phyloP scores from a whole-genome alignment of 176 grass and related monocot genomes.

The Bothriochloa decipiens region DNA sequence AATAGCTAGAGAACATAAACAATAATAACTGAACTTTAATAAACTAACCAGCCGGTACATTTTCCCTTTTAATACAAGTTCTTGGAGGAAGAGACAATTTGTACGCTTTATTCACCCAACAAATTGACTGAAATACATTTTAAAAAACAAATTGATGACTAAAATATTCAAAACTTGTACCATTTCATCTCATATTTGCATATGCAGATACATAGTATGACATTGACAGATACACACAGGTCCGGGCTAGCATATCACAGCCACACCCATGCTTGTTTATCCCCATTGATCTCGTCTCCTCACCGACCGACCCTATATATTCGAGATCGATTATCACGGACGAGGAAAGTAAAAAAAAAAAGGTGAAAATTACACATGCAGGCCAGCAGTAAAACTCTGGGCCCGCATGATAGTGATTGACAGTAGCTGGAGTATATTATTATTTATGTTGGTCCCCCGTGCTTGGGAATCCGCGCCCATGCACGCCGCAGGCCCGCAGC shows the following conservation, averaged over 20 bases:
- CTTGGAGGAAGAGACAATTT: too few relatives aligned
- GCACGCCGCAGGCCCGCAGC: neutral
- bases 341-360: neutral
- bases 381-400: conserved; percentile 46
- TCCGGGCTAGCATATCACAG: neutral
- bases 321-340: conserved; percentile 41
- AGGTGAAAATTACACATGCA: conserved; percentile 37
- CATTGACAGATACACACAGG: conserved; percentile 35
- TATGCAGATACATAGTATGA: conserved; percentile 3
- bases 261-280: neutral
- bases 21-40: too few relatives aligned
- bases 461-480: neutral
- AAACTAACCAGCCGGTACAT: too few relatives aligned
- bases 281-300: conserved; percentile 49
- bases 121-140: too few relatives aligned
- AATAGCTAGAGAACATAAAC: too few relatives aligned
- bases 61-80: too few relatives aligned
- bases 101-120: too few relatives aligned
- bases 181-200: conserved; percentile 47
- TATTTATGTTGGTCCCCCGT: neutral
- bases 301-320: neutral
- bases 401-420: conserved; percentile 42
- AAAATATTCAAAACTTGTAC: conserved; percentile 28
- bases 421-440: neutral
- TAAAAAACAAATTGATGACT: too few relatives aligned